Conservation (phyloP, 352 stramenopile species). For the Halophytophthora polymorphica region DNA sequence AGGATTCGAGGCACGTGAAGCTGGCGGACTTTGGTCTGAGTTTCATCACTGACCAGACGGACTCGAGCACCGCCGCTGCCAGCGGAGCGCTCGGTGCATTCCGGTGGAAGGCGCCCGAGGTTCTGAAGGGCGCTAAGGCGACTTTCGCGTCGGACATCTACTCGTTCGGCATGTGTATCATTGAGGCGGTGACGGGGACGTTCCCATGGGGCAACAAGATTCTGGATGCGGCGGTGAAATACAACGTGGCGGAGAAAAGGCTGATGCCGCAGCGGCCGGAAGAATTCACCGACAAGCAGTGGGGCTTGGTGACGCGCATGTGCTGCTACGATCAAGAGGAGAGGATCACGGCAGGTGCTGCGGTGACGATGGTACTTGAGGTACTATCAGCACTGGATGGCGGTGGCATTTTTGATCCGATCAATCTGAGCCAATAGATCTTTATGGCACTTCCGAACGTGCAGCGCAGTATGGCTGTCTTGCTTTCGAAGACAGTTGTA, state of each 20-base stretch:
- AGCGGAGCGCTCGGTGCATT: constrained; percentile 6
- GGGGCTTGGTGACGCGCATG: constrained; percentile 11
- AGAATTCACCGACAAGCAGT: constrained; percentile 10
- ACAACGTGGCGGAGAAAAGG: constrained; percentile 1
- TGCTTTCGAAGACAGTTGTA: too few species aligned
- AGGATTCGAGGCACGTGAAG: constrained; percentile 16
- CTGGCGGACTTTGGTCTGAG: constrained; percentile 21
- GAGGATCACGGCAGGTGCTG: neutral
- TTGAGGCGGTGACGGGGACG: constrained; percentile 8
- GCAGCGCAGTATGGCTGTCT: too few species aligned
- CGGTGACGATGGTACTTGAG: too few species aligned
- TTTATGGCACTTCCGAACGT: too few species aligned
- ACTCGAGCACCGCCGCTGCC: neutral
- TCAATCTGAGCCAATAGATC: too few species aligned
- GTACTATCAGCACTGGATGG: too few species aligned
- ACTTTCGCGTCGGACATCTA: too few species aligned
- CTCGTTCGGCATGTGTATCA: too few species aligned
- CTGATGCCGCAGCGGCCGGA: neutral
- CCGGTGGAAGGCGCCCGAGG: too few species aligned
- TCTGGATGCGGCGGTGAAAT: constrained; percentile 1
- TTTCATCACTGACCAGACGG: constrained; percentile 6
- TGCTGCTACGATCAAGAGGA: constrained; percentile 2
- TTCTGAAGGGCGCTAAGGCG: too few species aligned
- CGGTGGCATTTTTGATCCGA: too few species aligned
- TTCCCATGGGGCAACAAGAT: constrained; percentile 10